These are phyloP conservation scores for Poterioochromonas sp. DNA, from an alignment of 352 stramenopile genomes.

Conservation along the genomic window DNA sequence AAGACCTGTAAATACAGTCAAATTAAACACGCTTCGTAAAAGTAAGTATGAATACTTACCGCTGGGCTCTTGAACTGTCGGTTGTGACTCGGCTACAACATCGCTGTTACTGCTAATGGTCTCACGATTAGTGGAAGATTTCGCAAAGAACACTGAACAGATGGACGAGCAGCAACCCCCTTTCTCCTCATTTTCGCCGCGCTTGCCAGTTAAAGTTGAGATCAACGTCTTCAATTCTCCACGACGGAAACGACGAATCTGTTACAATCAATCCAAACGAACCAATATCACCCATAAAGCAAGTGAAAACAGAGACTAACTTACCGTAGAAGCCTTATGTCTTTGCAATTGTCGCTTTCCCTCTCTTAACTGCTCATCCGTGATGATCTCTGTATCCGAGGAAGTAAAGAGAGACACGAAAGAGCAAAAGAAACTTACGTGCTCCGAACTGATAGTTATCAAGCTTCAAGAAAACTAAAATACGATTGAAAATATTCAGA, in stretches of 20 bases:
- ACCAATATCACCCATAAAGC: background rate
- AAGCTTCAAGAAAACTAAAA: conserved; percentile 15
- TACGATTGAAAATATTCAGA: conserved; percentile 18
- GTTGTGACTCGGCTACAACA: no score
- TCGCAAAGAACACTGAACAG: no score
- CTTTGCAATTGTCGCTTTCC: conserved; percentile 16
- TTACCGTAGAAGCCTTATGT: background rate
- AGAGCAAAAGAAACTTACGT: background rate
- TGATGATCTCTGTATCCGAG: background rate
- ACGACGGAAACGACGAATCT: background rate
- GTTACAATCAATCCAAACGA: background rate
- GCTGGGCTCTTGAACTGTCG: no score
- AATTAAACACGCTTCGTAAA: no score
- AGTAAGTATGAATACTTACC: no score
- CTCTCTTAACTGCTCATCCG: conserved; percentile 14
- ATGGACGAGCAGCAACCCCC: no score
- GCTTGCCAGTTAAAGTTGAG: background rate
- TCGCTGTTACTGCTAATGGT: no score
- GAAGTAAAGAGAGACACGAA: background rate
- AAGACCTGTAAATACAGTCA: background rate
- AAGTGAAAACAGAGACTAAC: background rate
- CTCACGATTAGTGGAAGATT: no score
- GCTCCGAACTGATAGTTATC: conserved; percentile 26
- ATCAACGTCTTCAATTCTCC: background rate
- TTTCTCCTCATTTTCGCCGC: no score